These are phyloP conservation scores for Diaporthe eres DNA, from an alignment of 2,329 filamentous ascomycete species.

Conservation along the genomic window DNA sequence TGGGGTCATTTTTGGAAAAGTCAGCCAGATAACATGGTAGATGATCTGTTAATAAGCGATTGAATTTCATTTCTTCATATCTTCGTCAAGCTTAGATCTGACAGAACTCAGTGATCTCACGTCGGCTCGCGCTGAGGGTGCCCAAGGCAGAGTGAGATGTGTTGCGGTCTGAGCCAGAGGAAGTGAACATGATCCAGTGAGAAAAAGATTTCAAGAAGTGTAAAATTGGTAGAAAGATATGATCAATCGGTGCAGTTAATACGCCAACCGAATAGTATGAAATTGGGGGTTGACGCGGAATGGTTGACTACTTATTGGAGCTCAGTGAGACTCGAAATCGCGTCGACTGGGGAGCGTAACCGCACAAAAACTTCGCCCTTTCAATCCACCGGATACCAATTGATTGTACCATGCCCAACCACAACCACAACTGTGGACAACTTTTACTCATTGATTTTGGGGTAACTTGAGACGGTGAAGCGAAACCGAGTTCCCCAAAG, in stretches of 20 bases:
- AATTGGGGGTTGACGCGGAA: not conserved
- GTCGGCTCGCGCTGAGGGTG: not conserved
- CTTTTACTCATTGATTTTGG: slow-evolving; percentile 3
- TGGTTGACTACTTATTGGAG: not conserved
- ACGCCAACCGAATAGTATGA: not conserved
- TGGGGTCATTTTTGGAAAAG: slow-evolving; percentile 67
- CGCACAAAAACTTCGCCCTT: slow-evolving; percentile 30
- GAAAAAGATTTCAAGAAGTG: not conserved
- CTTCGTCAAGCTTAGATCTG: not conserved
- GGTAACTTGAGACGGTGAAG: not conserved
- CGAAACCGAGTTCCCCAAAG: not conserved
- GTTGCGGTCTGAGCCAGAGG: not conserved
- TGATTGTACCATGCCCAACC: not conserved
- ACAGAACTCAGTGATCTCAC: not conserved
- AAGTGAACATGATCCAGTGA: not conserved
- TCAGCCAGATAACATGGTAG: slow-evolving; percentile 23
- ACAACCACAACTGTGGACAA: slow-evolving; percentile 14
- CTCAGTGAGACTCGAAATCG: not conserved
- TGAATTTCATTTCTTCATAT: not conserved
- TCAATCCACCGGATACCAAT: not conserved
- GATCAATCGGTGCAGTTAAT: not conserved
- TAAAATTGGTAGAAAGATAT: not conserved
- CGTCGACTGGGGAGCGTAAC: not conserved
- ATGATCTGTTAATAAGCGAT: not conserved
- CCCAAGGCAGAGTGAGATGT: not conserved